These are phyloP conservation scores for Galerina marginata DNA, from an alignment of 768 basidiomycete genomes.

Conservation along the genomic window DNA sequence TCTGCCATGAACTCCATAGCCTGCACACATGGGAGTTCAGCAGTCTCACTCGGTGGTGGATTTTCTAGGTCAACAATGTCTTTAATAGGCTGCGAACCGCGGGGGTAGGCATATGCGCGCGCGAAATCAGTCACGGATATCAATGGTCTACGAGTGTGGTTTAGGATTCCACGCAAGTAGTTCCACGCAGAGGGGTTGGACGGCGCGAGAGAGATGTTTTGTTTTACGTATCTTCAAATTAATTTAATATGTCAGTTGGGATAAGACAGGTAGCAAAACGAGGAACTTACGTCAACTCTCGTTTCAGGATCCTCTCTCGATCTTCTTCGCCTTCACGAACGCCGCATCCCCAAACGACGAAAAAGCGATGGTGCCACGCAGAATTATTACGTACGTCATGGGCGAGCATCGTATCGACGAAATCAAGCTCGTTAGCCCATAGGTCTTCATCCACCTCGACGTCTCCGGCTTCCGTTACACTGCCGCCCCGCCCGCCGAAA, in stretches of 20 bases:
- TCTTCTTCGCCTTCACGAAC: constrained; percentile 67
- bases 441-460: constrained; percentile 40
- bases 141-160: constrained; percentile 63
- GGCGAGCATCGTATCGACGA: constrained; percentile 69
- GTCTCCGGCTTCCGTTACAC: constrained; percentile 14
- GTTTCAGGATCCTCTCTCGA: constrained; percentile 58
- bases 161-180: constrained; percentile 88
- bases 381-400: constrained; percentile 93
- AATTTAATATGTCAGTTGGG: not conserved
- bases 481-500: constrained; percentile 62
- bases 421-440: constrained; percentile 79
- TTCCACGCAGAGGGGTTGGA: constrained; percentile 98
- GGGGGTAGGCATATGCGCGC: constrained; percentile 59
- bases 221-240: constrained; percentile 70
- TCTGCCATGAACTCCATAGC: constrained; percentile 91
- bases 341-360: constrained; percentile 77
- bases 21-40: constrained; percentile 75
- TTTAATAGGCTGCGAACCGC: constrained; percentile 16
- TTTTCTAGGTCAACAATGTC: constrained; percentile 77
- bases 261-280: not conserved
- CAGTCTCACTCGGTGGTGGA: constrained; percentile 65
- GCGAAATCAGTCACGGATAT: constrained; percentile 63
- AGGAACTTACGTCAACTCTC: constrained; percentile 77
- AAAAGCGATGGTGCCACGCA: constrained; percentile 96
- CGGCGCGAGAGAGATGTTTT: constrained; percentile 83